Percentiles rank a stretch among this genome's conserved stretches.
phyloP scores from a whole-genome alignment of 2,329 filamentous ascomycete genomes.

The Cladosporium oxysporum region DNA sequence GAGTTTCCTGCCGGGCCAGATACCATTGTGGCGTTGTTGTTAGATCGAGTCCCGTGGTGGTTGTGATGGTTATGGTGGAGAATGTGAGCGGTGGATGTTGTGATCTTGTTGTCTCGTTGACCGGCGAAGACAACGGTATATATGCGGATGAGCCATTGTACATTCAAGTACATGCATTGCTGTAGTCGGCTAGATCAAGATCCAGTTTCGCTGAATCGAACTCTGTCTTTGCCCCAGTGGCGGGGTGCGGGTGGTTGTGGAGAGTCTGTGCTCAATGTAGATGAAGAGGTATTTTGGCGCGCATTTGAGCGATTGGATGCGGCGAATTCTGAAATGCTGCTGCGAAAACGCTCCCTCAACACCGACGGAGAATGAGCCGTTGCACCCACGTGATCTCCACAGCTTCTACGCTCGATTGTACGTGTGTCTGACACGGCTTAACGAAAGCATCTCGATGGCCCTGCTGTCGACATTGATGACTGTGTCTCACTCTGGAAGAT shows the following conservation, averaged over 20 bases:
- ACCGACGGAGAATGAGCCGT: not conserved
- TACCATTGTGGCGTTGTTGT: constrained; percentile 7
- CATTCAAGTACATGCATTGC: not conserved
- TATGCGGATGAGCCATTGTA: constrained; percentile 7
- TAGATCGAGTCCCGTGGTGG: not conserved
- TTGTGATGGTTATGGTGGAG: not conserved
- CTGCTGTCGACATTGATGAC: no score
- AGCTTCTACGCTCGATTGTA: not conserved
- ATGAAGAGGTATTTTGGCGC: constrained; percentile 6
- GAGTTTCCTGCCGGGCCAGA: constrained; percentile 16
- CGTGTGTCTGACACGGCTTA: not conserved
- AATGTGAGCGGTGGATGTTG: not conserved
- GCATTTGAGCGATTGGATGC: constrained; percentile 5
- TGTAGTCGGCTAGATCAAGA: not conserved
- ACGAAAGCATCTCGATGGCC: no score
- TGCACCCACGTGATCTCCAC: not conserved
- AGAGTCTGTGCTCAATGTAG: constrained; percentile 10
- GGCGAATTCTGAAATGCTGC: not conserved
- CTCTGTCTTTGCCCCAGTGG: constrained; percentile 8
- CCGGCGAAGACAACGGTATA: not conserved
- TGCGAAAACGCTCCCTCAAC: not conserved
- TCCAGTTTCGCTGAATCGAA: constrained; percentile 12
- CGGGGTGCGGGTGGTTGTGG: constrained; percentile 6
- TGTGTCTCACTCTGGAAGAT: no score
- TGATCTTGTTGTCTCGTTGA: not conserved